Evolutionary conservation across 495 filamentous ascomycete species (phyloP).

Genomic region (Penicillium cinerascens): DNA sequence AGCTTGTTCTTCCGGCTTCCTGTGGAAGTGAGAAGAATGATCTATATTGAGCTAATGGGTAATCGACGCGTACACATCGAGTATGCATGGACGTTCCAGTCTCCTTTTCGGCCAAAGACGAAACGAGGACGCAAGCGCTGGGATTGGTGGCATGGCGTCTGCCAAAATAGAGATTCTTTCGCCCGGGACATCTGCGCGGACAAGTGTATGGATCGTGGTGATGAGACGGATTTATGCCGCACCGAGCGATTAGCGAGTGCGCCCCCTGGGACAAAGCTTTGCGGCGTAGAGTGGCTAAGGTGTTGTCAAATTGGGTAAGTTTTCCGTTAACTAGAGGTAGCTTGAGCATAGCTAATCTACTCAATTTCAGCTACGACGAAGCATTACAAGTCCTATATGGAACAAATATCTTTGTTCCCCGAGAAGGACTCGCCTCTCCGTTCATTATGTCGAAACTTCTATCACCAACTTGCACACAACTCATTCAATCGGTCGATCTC

Average conservation of each 20-base stretch:
- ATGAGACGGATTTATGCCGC: too few species aligned
- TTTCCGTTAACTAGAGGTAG: neutral
- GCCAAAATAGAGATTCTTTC: constrained; percentile 2
- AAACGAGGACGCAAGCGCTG: constrained; percentile 8
- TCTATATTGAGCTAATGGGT: constrained; percentile 20
- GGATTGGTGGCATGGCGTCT: constrained; percentile 16
- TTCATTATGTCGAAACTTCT: constrained; percentile 11
- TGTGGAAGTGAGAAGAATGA: constrained; percentile 6
- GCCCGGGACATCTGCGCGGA: neutral
- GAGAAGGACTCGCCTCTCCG: constrained; percentile 1
- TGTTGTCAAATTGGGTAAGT: constrained; percentile 16
- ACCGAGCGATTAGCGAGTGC: too few species aligned
- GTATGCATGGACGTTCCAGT: constrained; percentile 6
- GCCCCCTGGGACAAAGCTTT: constrained; percentile 1
- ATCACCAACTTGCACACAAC: neutral
- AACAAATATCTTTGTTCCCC: constrained; percentile 13
- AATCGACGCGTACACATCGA: constrained; percentile 14
- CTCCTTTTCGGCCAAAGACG: constrained; percentile 6
- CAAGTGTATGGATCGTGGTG: neutral
- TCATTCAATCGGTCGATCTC: constrained; percentile 13
- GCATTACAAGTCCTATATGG: constrained; percentile 14
- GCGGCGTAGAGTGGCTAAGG: constrained; percentile 14
- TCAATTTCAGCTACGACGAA: constrained; percentile 14
- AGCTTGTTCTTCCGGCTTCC: constrained; percentile 10
- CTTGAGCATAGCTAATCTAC: constrained; percentile 1